A percentile compares a stretch with the other conserved stretches of the same genome.
Evolutionary conservation across 2,329 filamentous ascomycete species (phyloP).

Genomic region (Fusarium cicatricum): DNA sequence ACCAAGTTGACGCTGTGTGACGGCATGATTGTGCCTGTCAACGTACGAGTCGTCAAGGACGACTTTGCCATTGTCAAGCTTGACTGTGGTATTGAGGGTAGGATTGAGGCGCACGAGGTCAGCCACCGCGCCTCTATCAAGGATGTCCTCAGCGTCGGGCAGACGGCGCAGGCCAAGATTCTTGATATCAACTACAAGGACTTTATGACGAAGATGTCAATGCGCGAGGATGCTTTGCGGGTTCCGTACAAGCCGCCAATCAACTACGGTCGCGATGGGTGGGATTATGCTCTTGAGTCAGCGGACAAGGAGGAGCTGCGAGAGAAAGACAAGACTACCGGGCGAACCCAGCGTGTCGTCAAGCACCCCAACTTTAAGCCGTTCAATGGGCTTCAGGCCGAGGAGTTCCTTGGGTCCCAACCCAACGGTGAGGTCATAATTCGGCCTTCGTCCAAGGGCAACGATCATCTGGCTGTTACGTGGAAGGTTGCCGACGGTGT

Average conservation of each 20-base stretch:
- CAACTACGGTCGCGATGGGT: slow-evolving; percentile 80
- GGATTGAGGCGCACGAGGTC: slow-evolving; percentile 83
- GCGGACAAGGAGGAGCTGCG: slow-evolving; percentile 83
- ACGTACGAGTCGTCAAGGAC: slow-evolving; percentile 86
- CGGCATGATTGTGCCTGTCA: slow-evolving; percentile 92
- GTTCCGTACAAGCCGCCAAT: slow-evolving; percentile 73
- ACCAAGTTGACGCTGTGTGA: slow-evolving; percentile 83
- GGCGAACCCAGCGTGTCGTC: slow-evolving; percentile 91
- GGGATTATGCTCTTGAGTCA: slow-evolving; percentile 85
- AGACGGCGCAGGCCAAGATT: slow-evolving; percentile 89
- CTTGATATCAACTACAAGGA: slow-evolving; percentile 86
- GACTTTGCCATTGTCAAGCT: slow-evolving; percentile 94
- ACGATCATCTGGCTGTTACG: slow-evolving; percentile 93
- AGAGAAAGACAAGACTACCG: slow-evolving; percentile 86
- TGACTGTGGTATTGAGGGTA: slow-evolving; percentile 92
- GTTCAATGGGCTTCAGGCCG: slow-evolving; percentile 90
- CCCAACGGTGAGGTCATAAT: slow-evolving; percentile 91
- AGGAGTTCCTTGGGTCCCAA: slow-evolving; percentile 90
- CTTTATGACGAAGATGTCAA: slow-evolving; percentile 82
- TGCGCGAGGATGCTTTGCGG: slow-evolving; percentile 82
- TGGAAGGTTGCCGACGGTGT: slow-evolving; percentile 98
- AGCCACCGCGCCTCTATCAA: slow-evolving; percentile 76
- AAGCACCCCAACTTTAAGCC: slow-evolving; percentile 97
- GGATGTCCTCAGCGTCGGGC: slow-evolving; percentile 78
- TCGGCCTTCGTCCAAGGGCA: slow-evolving; percentile 91